phyloP scores from a whole-genome alignment of 1,139 yeast genomes.

The Magnusiomyces ingens region DNA sequence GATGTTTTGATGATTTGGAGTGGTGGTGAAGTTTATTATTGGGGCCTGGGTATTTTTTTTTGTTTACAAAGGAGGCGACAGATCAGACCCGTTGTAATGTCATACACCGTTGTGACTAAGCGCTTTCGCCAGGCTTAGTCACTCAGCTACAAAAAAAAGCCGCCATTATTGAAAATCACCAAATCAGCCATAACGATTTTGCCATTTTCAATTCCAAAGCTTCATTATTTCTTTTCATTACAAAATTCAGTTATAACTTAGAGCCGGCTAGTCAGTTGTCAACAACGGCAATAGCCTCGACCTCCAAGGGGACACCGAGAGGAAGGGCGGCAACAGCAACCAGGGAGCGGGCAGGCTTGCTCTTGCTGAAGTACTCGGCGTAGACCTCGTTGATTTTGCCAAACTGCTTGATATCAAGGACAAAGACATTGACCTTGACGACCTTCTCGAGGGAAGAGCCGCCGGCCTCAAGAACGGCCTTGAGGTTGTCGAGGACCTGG shows the following conservation, averaged over 20 bases:
- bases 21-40: too few species aligned
- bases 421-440: slow-evolving; percentile 79
- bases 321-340: slow-evolving; percentile 88
- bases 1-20: too few species aligned
- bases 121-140: too few species aligned
- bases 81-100: too few species aligned
- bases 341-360: slow-evolving; percentile 94
- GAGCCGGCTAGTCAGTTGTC: slow-evolving; percentile 33
- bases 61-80: too few species aligned
- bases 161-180: neutral
- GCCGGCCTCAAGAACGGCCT: slow-evolving; percentile 70
- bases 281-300: slow-evolving; percentile 68
- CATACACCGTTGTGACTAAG: too few species aligned
- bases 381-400: slow-evolving; percentile 78
- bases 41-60: too few species aligned
- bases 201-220: neutral
- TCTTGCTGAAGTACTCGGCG: slow-evolving; percentile 67
- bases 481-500: slow-evolving; percentile 72
- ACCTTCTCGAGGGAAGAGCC: slow-evolving; percentile 75
- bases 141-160: neutral
- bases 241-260: neutral
- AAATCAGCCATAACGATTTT: neutral
- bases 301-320: slow-evolving; percentile 61
- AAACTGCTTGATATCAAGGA: slow-evolving; percentile 81
- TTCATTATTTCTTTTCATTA: neutral